These are phyloP conservation scores for Hemisphaericaspora xylanilytica DNA, from an alignment of 1,139 yeast species.

Conservation along the genomic window DNA sequence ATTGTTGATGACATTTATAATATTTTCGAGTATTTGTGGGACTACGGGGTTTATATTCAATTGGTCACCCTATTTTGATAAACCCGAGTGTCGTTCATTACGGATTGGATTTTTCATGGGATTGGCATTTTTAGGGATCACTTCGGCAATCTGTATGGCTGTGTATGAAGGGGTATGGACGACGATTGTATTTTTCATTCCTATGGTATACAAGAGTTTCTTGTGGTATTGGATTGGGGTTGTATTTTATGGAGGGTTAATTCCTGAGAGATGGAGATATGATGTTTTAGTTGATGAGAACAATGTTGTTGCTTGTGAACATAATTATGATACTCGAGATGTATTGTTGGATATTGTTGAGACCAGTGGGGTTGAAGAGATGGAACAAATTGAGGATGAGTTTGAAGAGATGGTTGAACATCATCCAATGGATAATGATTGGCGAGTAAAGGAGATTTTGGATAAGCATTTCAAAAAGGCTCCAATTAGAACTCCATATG, in stretches of 20 bases:
- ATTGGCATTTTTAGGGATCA: slow-evolving; percentile 71
- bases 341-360: slow-evolving; percentile 38
- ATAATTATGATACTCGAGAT: slow-evolving; percentile 31
- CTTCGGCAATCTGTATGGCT: slow-evolving; percentile 60
- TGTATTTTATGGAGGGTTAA: slow-evolving; percentile 78
- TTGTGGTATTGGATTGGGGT: slow-evolving; percentile 81
- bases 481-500: slow-evolving; percentile 46
- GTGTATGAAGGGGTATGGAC: slow-evolving; percentile 54
- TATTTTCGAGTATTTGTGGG: slow-evolving; percentile 66
- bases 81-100: slow-evolving; percentile 76
- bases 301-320: slow-evolving; percentile 22
- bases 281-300: slow-evolving; percentile 55
- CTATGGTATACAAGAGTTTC: slow-evolving; percentile 62
- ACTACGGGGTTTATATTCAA: slow-evolving; percentile 71
- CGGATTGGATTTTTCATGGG: slow-evolving; percentile 83
- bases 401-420: slow-evolving; percentile 19
- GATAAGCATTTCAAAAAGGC: slow-evolving; percentile 53
- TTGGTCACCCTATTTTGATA: slow-evolving; percentile 89
- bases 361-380: slow-evolving; percentile 45
- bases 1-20: slow-evolving; percentile 49
- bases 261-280: slow-evolving; percentile 86
- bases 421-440: slow-evolving; percentile 15
- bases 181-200: slow-evolving; percentile 55
- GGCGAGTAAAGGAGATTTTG: slow-evolving; percentile 34
- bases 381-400: slow-evolving; percentile 41